These are phyloP conservation scores for Naegleria gruberi DNA, from an alignment of 208 protist genomes.

Conservation along the genomic window DNA sequence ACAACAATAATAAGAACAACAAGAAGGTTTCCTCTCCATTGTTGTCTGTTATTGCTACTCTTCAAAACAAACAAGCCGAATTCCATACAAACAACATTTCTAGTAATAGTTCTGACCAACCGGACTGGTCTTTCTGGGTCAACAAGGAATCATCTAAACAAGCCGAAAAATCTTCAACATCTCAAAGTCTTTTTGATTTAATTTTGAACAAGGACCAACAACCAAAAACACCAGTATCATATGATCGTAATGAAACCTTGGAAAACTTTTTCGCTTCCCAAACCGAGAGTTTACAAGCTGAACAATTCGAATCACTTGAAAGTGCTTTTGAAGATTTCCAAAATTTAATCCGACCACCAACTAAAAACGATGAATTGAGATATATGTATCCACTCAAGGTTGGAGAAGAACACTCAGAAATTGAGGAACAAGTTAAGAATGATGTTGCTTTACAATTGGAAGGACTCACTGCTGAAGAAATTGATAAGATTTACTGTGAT, in stretches of 20 bases:
- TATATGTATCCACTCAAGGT: not conserved
- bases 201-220: not conserved
- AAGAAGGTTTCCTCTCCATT: not conserved
- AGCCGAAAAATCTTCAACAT: not conserved
- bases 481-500: not conserved
- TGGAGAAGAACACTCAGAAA: not conserved
- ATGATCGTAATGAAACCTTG: not conserved
- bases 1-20: not conserved
- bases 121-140: not conserved
- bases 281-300: not conserved
- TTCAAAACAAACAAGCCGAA: not conserved
- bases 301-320: not conserved
- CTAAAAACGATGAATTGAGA: not conserved
- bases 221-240: not conserved
- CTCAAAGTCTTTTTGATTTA: not conserved
- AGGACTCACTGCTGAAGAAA: not conserved
- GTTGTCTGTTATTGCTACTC: not conserved
- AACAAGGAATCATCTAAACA: not conserved
- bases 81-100: not conserved
- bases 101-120: not conserved
- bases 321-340: not conserved
- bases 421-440: not conserved
- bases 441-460: not conserved
- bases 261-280: not conserved
- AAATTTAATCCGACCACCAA: not conserved